Evolutionary conservation across 768 basidiomycete species (phyloP).

Genomic region (Suillus subalutaceus): DNA sequence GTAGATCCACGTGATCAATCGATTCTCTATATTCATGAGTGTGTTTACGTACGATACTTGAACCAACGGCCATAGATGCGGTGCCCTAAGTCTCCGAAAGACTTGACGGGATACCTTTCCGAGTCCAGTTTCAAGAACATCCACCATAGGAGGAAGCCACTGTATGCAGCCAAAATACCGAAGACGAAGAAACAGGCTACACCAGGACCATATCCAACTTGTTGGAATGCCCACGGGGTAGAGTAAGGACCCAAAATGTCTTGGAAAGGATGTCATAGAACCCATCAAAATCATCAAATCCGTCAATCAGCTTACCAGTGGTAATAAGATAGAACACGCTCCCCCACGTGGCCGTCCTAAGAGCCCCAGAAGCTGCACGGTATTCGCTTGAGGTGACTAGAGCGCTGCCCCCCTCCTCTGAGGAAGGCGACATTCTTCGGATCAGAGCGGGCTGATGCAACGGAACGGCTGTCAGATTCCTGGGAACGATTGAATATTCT

Average conservation of each 20-base stretch:
- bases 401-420: slow-evolving; percentile 15
- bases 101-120: slow-evolving; percentile 46
- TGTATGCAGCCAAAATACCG: slow-evolving; percentile 51
- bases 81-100: slow-evolving; percentile 59
- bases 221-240: slow-evolving; percentile 58
- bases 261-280: slow-evolving; percentile 8
- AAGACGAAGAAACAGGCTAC: slow-evolving; percentile 28
- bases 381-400: slow-evolving; percentile 37
- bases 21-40: background rate
- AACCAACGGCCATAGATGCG: slow-evolving; percentile 55
- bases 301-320: slow-evolving; percentile 33
- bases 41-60: slow-evolving; percentile 36
- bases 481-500: slow-evolving; percentile 6
- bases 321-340: slow-evolving; percentile 59
- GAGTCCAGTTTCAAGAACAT: slow-evolving; percentile 62
- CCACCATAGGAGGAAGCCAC: slow-evolving; percentile 57
- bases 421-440: slow-evolving; percentile 7
- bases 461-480: background rate
- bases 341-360: slow-evolving; percentile 54
- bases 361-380: slow-evolving; percentile 45
- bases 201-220: slow-evolving; percentile 67
- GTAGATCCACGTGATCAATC: background rate
- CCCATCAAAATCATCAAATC: background rate
- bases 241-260: slow-evolving; percentile 68
- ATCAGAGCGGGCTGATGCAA: background rate